Base-by-base conservation (phyloP, 352 stramenopile species). In the Saprolegnia parasitica region DNA sequence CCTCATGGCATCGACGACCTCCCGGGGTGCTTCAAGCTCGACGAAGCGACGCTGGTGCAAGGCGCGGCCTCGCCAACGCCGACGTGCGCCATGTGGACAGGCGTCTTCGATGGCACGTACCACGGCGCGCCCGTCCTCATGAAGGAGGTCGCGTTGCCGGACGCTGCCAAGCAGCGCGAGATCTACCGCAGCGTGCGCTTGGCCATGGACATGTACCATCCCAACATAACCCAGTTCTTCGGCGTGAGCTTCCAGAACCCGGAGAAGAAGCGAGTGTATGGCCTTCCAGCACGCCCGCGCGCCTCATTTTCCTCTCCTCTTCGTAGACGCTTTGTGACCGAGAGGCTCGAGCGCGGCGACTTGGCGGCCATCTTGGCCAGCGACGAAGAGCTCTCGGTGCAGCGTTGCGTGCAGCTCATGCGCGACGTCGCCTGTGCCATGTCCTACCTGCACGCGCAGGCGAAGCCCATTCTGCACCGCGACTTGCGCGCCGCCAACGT, bases 171-270 rank as follows among this genome's bases (percentile, higher is more conserved):
- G 13, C 11, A n/a, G 13, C 42, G 42, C 42, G 42, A 49, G 42
- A n/a, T 49, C 42, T n/a, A 49, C 42, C 52, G 52, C 35, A 11
- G 4, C 24, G 35, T 60, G 24, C 52, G 52, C 24, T n/a, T 60
- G 24, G 11, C 35, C 24, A 60, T 60, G 11, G 52, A 60, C 20
- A 16, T 96, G 60, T 78, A 86, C 6, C 87, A 96, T 65, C 87
- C 87, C 39, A 96, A 96, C 62, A 91, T 96, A 57, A 86, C 93
- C 13, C 87, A 96, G 71, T 92, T 96, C 52, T 93, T 96, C 35
- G 87, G 87, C 40, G 87, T 85, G 35, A 93, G 81, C 57, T 96
- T 86, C 86, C 82, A 96, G 9, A 49, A 49, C 42, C 42, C 42
- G 13, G 88, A 89, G 13, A 60, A 16, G 11, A 40, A 60, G 35